Base-by-base conservation (phyloP, 768 basidiomycete species). In the Pleurotus sapidus region DNA sequence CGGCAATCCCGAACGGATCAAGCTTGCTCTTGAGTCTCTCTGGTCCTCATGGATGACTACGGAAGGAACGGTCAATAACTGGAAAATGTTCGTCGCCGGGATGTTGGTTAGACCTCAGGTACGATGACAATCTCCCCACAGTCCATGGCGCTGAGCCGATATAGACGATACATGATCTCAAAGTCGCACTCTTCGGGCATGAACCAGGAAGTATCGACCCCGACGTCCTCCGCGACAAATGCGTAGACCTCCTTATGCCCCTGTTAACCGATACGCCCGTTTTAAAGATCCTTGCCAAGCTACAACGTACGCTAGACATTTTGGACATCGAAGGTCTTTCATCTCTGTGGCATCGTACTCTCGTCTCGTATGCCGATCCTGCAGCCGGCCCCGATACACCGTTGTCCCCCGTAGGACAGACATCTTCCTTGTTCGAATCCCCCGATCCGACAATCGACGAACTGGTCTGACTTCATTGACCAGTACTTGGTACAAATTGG, bases 241-340 rank as follows among this genome's bases (percentile, higher is more conserved):
- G 95, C 62, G 69, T 74, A n/a, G 62, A 72, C 4, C 70, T 77
- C 2, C 50, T 94, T 20, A 67, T 81, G 4, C 74, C 77, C 3
- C 64, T 79, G 1, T 70, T 91, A 25, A 65, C 82, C 46, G 59
- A 66, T 11, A 84, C 82, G 2, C 78, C 80, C 11, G 75, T 87
- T 30, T 77, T 93, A 37, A 65, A 57, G 9, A 79, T 70, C 3
- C 72, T 95, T 40, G 77, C 80, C 2, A 64, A 67, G 18, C 78
- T 95, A 3, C 93, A 97, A 67, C 80, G 86, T 23, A 82, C 80
- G 3, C 82, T 98, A 20, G 95, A 97, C 68, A 70, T 82, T 5
- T 79, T 93, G 43, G 94, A 95, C 67, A 88, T 97, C 59, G 93
- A 96, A 63, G 91, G 92, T 2, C 76, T 97, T 17, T 74, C 74